Conservation (phyloP, 2,329 filamentous ascomycete genomes). For the Apiospora arundinis region DNA sequence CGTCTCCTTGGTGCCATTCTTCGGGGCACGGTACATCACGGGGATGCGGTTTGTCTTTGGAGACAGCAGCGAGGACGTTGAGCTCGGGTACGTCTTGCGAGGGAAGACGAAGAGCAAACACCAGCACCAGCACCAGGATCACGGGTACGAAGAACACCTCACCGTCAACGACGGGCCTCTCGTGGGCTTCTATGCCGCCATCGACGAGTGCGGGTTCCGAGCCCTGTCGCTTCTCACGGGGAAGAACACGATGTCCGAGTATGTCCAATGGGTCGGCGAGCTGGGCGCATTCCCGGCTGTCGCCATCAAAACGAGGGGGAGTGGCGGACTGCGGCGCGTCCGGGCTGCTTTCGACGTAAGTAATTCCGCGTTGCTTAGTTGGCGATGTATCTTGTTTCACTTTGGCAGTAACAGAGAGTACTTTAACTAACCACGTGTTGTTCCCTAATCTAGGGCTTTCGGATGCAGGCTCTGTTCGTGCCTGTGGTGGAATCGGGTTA, state of each 20-base stretch:
- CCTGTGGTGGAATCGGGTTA: neutral
- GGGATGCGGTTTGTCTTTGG: constrained; percentile 32
- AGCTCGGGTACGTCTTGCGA: constrained; percentile 32
- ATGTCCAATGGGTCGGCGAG: constrained; percentile 32
- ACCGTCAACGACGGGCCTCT: constrained; percentile 29
- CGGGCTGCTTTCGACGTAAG: constrained; percentile 36
- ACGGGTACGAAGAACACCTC: constrained; percentile 27
- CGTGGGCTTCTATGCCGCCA: constrained; percentile 31
- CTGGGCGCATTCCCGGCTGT: constrained; percentile 22
- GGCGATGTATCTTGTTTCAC: neutral
- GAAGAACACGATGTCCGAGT: constrained; percentile 29
- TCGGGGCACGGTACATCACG: constrained; percentile 31
- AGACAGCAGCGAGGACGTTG: constrained; percentile 26
- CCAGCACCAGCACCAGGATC: neutral
- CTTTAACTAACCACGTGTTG: neutral
- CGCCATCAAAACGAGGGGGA: constrained; percentile 24
- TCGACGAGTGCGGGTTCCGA: constrained; percentile 32
- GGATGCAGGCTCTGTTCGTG: constrained; percentile 25
- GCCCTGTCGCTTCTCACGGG: constrained; percentile 30
- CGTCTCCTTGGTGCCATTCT: constrained; percentile 34
- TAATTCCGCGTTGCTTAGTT: neutral
- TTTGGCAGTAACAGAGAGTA: neutral
- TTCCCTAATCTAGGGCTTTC: constrained; percentile 21
- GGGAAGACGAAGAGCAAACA: constrained; percentile 25
- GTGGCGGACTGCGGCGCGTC: constrained; percentile 25